These are phyloP conservation scores for Metschnikowia corniflorae DNA, from an alignment of 805 yeast species.

Conservation along the genomic window DNA sequence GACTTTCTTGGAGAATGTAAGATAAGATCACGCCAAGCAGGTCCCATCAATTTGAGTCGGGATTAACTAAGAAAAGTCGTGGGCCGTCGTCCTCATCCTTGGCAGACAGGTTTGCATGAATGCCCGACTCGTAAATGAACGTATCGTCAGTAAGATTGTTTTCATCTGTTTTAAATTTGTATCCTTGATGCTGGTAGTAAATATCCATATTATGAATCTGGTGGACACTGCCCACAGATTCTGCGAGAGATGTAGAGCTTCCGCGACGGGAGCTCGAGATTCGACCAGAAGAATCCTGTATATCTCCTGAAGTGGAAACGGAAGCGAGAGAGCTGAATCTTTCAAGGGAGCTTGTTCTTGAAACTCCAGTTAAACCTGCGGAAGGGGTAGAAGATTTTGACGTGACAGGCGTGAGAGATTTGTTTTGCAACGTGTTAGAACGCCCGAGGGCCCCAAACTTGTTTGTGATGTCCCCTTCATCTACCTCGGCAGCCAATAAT, in stretches of 20 bases:
- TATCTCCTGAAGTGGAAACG: slow-evolving; percentile 12
- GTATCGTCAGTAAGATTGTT: no score
- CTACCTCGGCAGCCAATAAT: slow-evolving; percentile 71
- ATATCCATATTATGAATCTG: slow-evolving; percentile 26
- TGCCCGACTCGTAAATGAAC: no score
- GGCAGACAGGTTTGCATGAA: no score
- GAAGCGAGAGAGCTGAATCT: slow-evolving; percentile 32
- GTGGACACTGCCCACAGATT: slow-evolving; percentile 30
- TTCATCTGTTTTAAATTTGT: slow-evolving; percentile 26
- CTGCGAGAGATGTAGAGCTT: slow-evolving; percentile 21
- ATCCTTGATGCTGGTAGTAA: slow-evolving; percentile 42
- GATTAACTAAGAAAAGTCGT: slow-evolving; percentile 55
- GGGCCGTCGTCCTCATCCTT: slow-evolving; percentile 37
- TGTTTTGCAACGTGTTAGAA: slow-evolving; percentile 9
- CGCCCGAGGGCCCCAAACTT: slow-evolving; percentile 14
- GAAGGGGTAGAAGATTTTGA: slow-evolving; percentile 16
- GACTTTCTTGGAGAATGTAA: no score
- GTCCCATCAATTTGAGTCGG: no score
- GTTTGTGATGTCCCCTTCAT: slow-evolving; percentile 36
- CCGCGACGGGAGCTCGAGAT: slow-evolving; percentile 18
- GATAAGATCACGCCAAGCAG: no score
- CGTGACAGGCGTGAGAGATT: slow-evolving; percentile 12
- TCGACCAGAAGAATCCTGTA: slow-evolving; percentile 19
- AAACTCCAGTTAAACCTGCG: slow-evolving; percentile 11
- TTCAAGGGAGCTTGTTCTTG: slow-evolving; percentile 28